These are phyloP conservation scores for Singerocomus rubriflavus DNA, from an alignment of 1,284 basidiomycete species.

Conservation along the genomic window DNA sequence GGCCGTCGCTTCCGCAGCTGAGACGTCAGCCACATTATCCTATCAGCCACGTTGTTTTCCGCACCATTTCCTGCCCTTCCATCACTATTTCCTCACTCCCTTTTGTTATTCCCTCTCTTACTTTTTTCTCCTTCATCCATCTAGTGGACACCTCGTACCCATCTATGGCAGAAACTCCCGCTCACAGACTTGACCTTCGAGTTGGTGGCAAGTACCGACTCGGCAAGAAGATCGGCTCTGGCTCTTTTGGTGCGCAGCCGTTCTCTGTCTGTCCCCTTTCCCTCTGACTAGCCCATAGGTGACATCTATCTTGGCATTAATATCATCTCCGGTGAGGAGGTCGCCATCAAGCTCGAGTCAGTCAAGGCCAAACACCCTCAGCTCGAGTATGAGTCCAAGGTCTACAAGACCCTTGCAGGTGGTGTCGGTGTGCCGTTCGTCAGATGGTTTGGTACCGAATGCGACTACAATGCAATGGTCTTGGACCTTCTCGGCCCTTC, in stretches of 20 bases:
- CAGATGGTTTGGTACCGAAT: slow-evolving; percentile 97
- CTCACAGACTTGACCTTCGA: slow-evolving; percentile 86
- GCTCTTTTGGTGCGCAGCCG: slow-evolving; percentile 83
- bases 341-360: slow-evolving; percentile 99
- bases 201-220: slow-evolving; percentile 99
- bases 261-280: neutral
- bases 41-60: slow-evolving; percentile 16
- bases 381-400: slow-evolving; percentile 97
- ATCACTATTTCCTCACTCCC: slow-evolving; percentile 5
- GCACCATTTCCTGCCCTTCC: slow-evolving; percentile 17
- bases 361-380: slow-evolving; percentile 99
- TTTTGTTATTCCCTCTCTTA: slow-evolving; percentile 7
- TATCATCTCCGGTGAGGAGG: slow-evolving; percentile 99
- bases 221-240: slow-evolving; percentile 99
- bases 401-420: slow-evolving; percentile 96
- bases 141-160: slow-evolving; percentile 18
- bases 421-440: slow-evolving; percentile 99
- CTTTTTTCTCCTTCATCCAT: slow-evolving; percentile 4
- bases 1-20: slow-evolving; percentile 4
- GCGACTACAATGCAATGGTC: slow-evolving; percentile 99
- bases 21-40: slow-evolving; percentile 27
- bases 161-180: slow-evolving; percentile 63
- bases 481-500: slow-evolving; percentile 96
- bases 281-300: slow-evolving; percentile 46
- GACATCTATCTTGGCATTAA: slow-evolving; percentile 99